Conservation (phyloP, 2,329 filamentous ascomycete species). For the Aotearoamyces nothofagi region DNA sequence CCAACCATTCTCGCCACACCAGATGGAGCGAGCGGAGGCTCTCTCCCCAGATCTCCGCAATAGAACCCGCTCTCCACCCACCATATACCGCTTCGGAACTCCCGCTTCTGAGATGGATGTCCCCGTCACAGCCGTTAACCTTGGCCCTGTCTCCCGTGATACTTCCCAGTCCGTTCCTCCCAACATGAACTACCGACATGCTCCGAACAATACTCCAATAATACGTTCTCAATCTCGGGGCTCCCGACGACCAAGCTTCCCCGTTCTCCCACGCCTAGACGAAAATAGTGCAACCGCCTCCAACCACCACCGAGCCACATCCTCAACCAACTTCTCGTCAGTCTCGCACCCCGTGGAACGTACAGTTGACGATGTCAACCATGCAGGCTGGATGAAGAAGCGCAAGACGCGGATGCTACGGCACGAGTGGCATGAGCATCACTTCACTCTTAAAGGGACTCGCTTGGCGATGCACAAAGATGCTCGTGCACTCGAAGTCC, state of each 20-base stretch:
- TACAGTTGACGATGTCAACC: slow-evolving; percentile 38
- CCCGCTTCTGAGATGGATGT: slow-evolving; percentile 86
- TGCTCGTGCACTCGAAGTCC: slow-evolving; percentile 31
- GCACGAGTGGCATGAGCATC: slow-evolving; percentile 87
- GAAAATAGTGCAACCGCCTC: slow-evolving; percentile 36
- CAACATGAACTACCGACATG: slow-evolving; percentile 66
- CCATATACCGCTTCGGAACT: slow-evolving; percentile 64
- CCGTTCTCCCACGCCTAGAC: slow-evolving; percentile 51
- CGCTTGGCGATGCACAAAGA: slow-evolving; percentile 65
- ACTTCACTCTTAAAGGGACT: slow-evolving; percentile 71
- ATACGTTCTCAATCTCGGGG: slow-evolving; percentile 22
- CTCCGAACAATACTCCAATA: slow-evolving; percentile 10
- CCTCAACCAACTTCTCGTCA: slow-evolving; percentile 32
- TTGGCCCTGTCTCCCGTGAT: slow-evolving; percentile 62
- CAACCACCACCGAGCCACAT: slow-evolving; percentile 9
- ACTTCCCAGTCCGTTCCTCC: slow-evolving; percentile 84
- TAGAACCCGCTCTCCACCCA: slow-evolving; percentile 32
- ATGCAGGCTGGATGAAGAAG: slow-evolving; percentile 87
- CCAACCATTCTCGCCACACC: slow-evolving; percentile 29
- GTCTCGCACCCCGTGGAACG: slow-evolving; percentile 20
- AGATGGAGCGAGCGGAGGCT: slow-evolving; percentile 34
- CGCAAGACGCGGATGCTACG: slow-evolving; percentile 78
- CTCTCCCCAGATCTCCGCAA: slow-evolving; percentile 39
- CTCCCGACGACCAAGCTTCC: slow-evolving; percentile 51
- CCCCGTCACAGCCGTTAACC: slow-evolving; percentile 57